Conservation (phyloP, 2,329 filamentous ascomycete species). For the Oidium heveae region DNA sequence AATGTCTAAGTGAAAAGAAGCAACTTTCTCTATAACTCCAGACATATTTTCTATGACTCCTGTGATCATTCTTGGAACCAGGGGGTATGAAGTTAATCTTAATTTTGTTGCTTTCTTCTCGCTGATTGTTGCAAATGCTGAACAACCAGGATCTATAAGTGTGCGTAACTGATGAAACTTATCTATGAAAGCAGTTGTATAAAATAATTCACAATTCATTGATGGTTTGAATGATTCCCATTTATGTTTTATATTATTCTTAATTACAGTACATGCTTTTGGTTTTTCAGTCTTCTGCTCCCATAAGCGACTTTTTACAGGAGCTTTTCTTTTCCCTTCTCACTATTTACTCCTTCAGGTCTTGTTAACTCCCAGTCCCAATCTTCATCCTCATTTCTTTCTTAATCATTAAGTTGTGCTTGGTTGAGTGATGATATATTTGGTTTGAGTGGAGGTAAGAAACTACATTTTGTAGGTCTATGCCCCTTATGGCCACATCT, state of each 20-base stretch:
- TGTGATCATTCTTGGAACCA: background rate
- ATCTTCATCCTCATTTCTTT: too few species aligned
- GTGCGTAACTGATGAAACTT: background rate
- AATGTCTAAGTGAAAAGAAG: background rate
- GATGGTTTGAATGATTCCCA: background rate
- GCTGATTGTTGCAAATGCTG: background rate
- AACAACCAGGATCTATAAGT: background rate
- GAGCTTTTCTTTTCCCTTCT: background rate
- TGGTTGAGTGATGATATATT: too few species aligned
- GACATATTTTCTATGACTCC: background rate
- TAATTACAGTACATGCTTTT: too few species aligned
- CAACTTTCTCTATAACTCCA: background rate
- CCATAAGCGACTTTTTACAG: background rate
- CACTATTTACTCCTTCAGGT: too few species aligned
- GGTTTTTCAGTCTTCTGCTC: background rate
- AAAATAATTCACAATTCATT: background rate
- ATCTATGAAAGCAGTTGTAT: background rate
- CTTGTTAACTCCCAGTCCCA: too few species aligned
- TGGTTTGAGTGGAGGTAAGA: background rate
- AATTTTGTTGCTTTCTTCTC: background rate
- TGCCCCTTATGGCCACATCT: background rate
- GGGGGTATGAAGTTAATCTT: background rate
- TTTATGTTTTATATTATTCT: background rate
- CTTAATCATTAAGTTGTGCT: too few species aligned
- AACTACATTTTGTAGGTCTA: background rate